These are phyloP conservation scores for Pleurostoma richardsiae DNA, from an alignment of 2,329 filamentous ascomycete genomes.

Conservation along the genomic window DNA sequence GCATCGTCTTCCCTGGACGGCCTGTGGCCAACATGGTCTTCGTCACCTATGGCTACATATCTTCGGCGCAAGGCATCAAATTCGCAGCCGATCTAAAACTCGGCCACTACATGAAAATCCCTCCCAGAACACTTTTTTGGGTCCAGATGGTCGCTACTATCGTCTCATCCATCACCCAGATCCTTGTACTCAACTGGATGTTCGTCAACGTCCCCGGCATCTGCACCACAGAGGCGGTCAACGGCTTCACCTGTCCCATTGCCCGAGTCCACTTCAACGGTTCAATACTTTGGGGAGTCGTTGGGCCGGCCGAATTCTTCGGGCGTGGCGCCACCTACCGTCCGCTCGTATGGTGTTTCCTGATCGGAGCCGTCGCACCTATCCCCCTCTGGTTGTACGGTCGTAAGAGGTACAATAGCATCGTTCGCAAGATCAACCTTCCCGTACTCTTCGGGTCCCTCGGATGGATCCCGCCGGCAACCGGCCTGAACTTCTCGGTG, in stretches of 20 bases:
- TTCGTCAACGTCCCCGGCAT: conserved; percentile 70
- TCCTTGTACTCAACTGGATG: conserved; percentile 87
- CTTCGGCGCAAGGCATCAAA: conserved; percentile 82
- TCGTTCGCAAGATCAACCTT: conserved; percentile 73
- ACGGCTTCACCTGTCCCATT: conserved; percentile 83
- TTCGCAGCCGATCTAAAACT: conserved; percentile 85
- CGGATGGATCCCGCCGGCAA: conserved; percentile 82
- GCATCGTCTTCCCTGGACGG: conserved; percentile 74
- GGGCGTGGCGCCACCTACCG: conserved; percentile 70
- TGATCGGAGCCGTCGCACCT: conserved; percentile 69
- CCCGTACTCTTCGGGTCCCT: conserved; percentile 80
- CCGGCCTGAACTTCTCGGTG: conserved; percentile 81
- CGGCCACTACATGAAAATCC: conserved; percentile 85
- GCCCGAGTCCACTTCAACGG: conserved; percentile 88
- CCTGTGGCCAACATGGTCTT: conserved; percentile 93
- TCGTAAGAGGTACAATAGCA: conserved; percentile 51
- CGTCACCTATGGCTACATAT: conserved; percentile 87
- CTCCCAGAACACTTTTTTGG: conserved; percentile 71
- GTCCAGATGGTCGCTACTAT: conserved; percentile 73
- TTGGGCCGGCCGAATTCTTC: conserved; percentile 79
- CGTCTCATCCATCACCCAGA: conserved; percentile 75
- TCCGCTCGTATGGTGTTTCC: conserved; percentile 75
- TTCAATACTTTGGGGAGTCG: conserved; percentile 83
- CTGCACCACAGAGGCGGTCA: conserved; percentile 75
- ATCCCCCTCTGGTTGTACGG: conserved; percentile 70